Percentiles rank a stretch among this genome's conserved stretches.
These are phyloP conservation scores for Curvularia sp. DNA, from an alignment of 2,329 filamentous ascomycete species.

Conservation along the genomic window DNA sequence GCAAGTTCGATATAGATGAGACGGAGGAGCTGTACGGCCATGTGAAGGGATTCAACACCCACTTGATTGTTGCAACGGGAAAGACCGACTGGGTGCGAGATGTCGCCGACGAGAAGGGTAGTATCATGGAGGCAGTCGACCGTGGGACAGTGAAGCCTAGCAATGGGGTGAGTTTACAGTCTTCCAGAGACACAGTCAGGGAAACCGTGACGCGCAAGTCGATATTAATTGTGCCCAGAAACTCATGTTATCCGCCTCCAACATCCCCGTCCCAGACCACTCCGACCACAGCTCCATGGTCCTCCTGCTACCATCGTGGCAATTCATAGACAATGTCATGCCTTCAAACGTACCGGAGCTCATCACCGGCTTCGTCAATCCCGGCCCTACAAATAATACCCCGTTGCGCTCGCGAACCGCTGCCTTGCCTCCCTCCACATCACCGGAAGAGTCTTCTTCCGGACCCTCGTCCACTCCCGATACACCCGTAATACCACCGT, in stretches of 20 bases:
- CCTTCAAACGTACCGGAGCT: constrained; percentile 75
- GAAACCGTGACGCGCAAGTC: not conserved
- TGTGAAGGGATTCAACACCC: constrained; percentile 86
- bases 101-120: constrained; percentile 78
- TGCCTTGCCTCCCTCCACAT: constrained; percentile 14
- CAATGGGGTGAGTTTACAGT: constrained; percentile 67
- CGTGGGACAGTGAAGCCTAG: constrained; percentile 63
- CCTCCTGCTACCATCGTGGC: constrained; percentile 84
- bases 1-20: constrained; percentile 74
- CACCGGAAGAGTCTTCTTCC: constrained; percentile 26
- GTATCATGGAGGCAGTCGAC: constrained; percentile 62
- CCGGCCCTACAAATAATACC: constrained; percentile 74
- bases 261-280: constrained; percentile 79
- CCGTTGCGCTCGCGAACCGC: constrained; percentile 55
- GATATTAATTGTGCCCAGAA: constrained; percentile 57
- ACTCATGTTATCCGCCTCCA: constrained; percentile 89
- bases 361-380: constrained; percentile 72
- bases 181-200: not conserved
- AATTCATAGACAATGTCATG: constrained; percentile 81
- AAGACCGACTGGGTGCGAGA: constrained; percentile 94
- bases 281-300: constrained; percentile 73
- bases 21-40: constrained; percentile 82
- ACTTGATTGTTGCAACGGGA: constrained; percentile 91
- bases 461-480: constrained; percentile 14
- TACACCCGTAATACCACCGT: constrained; percentile 32